Evolutionary conservation across 2,329 filamentous ascomycete species (phyloP), one percentile per base, ranked within the genome.

Genomic region (Apiospora pterosperma): DNA sequence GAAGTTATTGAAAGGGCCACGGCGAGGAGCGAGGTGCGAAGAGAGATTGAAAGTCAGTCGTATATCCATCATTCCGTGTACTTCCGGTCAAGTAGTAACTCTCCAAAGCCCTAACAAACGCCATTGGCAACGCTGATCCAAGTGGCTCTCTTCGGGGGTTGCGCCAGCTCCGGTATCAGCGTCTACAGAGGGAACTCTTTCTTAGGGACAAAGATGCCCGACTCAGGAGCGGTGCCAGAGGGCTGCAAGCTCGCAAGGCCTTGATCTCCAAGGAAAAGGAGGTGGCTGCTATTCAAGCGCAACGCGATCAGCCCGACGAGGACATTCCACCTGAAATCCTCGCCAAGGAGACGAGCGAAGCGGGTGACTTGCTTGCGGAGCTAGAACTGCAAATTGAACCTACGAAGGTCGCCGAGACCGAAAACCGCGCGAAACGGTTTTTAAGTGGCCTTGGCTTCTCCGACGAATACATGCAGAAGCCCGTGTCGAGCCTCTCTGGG

Each of bases 231-330:
- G 92, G 93, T 38, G 85, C 91, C 1, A 80, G 92, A 48, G 93
- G 93, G 0, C 79, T 91, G 73, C 85, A 90, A 66, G 92, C 92
- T 0, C 83, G 92, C n/a, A 95, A 96, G 71, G 86, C 88, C 1
- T 77, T 96, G 21, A 86, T 88, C 61, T 84, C 85, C 4, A 85
- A 89, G 34, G 92, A 96, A 72, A 88, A 88, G 67, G 84, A 84
- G 19, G 81, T 92, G 2, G 83, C 85, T 12, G 84, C 87, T 58
- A 89, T 86, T 0, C 76, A 81, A 42, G 75, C 75, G 11, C 62
- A 82, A 16, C 71, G 80, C 28, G 78, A 84, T 2, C 83, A 91
- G 69, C 73, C 82, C 28, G 80, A 84, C 48, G 80, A 84, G 3
- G 82, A 86, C 0, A 87, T 93, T 5, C 79, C 87, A 0, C 73